phyloP scores from a whole-genome alignment of 2,329 filamentous ascomycete species.

The Lecanicillium sp. region DNA sequence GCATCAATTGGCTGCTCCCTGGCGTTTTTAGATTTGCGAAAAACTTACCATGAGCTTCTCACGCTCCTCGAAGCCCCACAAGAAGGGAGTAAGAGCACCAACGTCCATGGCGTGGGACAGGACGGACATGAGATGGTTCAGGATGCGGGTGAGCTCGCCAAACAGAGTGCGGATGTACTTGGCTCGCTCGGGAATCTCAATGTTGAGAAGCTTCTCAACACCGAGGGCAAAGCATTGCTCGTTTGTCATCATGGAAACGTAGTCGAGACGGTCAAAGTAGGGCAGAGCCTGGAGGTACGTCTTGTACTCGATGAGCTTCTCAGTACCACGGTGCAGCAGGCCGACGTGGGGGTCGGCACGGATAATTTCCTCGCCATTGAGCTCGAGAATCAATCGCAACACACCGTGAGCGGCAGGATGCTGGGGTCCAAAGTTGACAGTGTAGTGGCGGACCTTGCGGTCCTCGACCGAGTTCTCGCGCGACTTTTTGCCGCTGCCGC shows the following conservation, averaged over 20 bases:
- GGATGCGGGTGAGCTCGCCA: constrained; percentile 82
- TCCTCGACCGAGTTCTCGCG: constrained; percentile 40
- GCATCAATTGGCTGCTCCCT: not conserved
- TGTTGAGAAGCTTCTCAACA: constrained; percentile 94
- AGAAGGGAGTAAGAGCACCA: constrained; percentile 91
- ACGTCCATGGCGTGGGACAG: constrained; percentile 98
- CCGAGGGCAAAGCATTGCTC: constrained; percentile 95
- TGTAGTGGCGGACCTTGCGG: constrained; percentile 97
- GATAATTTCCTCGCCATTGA: constrained; percentile 96
- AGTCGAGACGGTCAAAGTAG: constrained; percentile 98
- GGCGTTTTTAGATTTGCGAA: not conserved
- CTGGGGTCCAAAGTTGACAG: constrained; percentile 98
- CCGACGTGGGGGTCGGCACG: constrained; percentile 96
- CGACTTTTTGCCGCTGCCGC: constrained; percentile 34
- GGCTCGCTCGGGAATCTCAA: constrained; percentile 89
- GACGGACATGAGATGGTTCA: constrained; percentile 98
- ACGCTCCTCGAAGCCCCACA: constrained; percentile 99
- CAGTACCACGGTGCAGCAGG: constrained; percentile 89
- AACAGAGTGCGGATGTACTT: constrained; percentile 97
- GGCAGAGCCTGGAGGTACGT: constrained; percentile 96
- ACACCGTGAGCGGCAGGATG: constrained; percentile 98
- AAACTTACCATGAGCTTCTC: constrained; percentile 93
- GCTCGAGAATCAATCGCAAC: constrained; percentile 91
- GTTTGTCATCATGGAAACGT: constrained; percentile 99
- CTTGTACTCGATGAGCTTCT: constrained; percentile 99